Evolutionary conservation across 2,329 filamentous ascomycete species (phyloP).

Genomic region (Rhinocladiella mackenziei): DNA sequence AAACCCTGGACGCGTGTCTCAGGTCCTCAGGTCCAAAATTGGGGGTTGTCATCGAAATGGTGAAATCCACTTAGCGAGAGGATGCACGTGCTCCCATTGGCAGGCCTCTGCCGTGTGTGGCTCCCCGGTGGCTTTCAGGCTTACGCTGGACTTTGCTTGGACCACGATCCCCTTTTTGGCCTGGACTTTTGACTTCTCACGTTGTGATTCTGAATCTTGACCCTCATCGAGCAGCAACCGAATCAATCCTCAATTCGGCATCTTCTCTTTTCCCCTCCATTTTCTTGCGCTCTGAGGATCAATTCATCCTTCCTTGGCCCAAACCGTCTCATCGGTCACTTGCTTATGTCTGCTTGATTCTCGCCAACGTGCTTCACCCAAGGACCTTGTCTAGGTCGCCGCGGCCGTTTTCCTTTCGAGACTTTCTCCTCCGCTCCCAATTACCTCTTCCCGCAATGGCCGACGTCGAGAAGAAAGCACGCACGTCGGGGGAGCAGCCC

Average conservation of each 20-base stretch:
- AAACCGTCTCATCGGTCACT: slow-evolving; percentile 7
- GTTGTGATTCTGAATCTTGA: too few species aligned
- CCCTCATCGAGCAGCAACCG: neutral
- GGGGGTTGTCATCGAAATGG: too few species aligned
- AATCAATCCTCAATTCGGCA: neutral
- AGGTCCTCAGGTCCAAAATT: too few species aligned
- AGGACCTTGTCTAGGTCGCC: slow-evolving; percentile 36
- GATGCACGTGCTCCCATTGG: too few species aligned
- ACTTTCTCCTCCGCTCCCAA: slow-evolving; percentile 42
- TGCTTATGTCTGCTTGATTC: slow-evolving; percentile 14
- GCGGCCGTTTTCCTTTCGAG: slow-evolving; percentile 46
- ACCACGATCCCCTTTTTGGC: too few species aligned
- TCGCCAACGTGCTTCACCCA: slow-evolving; percentile 22
- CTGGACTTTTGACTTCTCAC: too few species aligned
- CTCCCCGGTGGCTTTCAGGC: too few species aligned
- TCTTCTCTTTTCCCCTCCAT: slow-evolving; percentile 1
- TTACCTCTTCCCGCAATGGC: slow-evolving; percentile 50
- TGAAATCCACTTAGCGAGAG: too few species aligned
- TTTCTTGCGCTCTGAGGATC: neutral
- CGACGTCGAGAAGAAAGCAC: slow-evolving; percentile 72
- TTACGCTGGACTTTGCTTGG: too few species aligned
- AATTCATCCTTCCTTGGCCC: too few species aligned
- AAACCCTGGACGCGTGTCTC: too few species aligned
- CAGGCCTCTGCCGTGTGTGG: too few species aligned
- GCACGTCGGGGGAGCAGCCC: slow-evolving; percentile 72